Percentiles rank a stretch among this genome's conserved stretches.
phyloP scores from a whole-genome alignment of 2,329 filamentous ascomycete genomes.

The Ceratocystiopsis sp. region DNA sequence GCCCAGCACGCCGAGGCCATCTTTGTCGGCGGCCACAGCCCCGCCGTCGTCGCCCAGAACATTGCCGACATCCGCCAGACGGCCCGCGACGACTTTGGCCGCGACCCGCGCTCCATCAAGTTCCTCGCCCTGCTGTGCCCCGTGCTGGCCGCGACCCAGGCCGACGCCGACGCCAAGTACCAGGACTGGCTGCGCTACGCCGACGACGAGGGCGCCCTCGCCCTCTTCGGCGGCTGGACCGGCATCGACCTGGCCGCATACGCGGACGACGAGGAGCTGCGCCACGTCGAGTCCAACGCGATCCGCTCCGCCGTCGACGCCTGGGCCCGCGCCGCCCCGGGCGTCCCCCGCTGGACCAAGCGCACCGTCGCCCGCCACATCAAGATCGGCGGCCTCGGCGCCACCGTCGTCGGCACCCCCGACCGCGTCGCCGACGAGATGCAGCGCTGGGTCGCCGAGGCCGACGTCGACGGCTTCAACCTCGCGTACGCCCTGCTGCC shows the following conservation, averaged over 20 bases:
- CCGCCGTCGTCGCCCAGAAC: constrained; percentile 4
- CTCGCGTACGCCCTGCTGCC: constrained; percentile 32
- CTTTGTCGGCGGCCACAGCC: constrained; percentile 9
- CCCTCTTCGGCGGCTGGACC: constrained; percentile 60
- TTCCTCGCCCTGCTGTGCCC: constrained; percentile 10
- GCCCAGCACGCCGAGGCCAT: constrained; percentile 13
- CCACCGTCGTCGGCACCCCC: constrained; percentile 41
- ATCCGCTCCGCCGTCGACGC: constrained; percentile 15
- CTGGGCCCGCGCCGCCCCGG: constrained; percentile 3
- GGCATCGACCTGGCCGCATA: constrained; percentile 30
- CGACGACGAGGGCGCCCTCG: constrained; percentile 43
- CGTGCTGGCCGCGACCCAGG: constrained; percentile 11
- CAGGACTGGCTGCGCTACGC: constrained; percentile 44
- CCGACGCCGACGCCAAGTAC: constrained; percentile 21
- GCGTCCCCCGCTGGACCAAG: constrained; percentile 49
- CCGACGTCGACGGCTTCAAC: constrained; percentile 61
- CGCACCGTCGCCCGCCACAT: constrained; percentile 43
- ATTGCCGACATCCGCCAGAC: constrained; percentile 23
- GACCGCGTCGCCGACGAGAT: constrained; percentile 50
- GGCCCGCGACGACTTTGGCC: constrained; percentile 5
- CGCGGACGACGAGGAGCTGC: constrained; percentile 21
- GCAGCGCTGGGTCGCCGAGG: constrained; percentile 50
- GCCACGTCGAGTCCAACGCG: constrained; percentile 23
- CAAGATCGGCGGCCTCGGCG: constrained; percentile 10
- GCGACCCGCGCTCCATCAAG: constrained; percentile 10